Conservation (phyloP, 1,284 basidiomycete genomes). For the Peniophora sp. region DNA sequence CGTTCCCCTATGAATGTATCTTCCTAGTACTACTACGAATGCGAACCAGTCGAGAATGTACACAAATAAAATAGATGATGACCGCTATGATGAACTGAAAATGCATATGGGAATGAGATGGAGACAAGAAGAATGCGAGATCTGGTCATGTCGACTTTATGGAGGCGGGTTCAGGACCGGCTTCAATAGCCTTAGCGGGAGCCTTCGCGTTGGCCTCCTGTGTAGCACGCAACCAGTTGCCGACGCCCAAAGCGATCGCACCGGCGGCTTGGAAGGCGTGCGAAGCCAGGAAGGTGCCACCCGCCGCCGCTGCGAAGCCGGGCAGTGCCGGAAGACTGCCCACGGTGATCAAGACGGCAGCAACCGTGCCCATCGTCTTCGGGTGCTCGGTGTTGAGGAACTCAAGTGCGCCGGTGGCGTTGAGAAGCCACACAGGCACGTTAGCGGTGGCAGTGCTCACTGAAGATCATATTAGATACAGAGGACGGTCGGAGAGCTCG, state of each 20-base stretch:
- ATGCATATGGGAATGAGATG: no score
- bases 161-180: no score
- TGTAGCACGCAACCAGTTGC: constrained; percentile 39
- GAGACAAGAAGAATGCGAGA: no score
- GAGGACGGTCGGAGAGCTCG: not conserved
- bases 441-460: constrained; percentile 46
- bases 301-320: constrained; percentile 54
- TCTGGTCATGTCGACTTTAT: no score
- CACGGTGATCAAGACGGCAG: constrained; percentile 68
- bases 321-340: constrained; percentile 66
- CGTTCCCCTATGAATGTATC: no score
- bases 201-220: constrained; percentile 18
- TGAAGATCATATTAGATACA: constrained; percentile 11
- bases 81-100: no score
- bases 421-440: constrained; percentile 66
- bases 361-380: constrained; percentile 61
- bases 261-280: constrained; percentile 68
- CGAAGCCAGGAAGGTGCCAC: constrained; percentile 62
- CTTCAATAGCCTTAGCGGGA: no score
- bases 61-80: no score
- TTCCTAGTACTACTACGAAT: no score
- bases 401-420: constrained; percentile 65
- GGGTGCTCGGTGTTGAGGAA: constrained; percentile 67
- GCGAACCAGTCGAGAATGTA: no score
- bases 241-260: constrained; percentile 65